phyloP scores from a whole-genome alignment of 1,139 yeast species.

The Geotrichum phurueaensis region DNA sequence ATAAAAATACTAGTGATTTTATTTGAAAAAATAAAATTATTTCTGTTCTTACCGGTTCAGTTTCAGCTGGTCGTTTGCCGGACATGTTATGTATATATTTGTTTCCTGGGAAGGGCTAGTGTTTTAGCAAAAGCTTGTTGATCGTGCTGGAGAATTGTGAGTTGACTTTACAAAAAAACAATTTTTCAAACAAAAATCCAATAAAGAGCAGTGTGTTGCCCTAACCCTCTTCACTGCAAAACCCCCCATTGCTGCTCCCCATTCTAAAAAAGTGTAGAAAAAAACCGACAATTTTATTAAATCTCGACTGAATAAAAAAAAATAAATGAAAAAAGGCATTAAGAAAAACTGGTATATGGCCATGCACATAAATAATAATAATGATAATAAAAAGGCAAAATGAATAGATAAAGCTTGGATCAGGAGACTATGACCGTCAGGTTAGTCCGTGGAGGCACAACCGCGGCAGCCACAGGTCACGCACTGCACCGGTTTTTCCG shows the following conservation, averaged over 20 bases:
- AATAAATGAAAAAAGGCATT: not conserved
- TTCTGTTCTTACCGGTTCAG: constrained; percentile 18
- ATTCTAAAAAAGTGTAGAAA: too few species aligned
- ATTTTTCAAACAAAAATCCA: too few species aligned
- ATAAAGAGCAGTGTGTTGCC: too few species aligned
- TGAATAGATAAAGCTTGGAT: not conserved
- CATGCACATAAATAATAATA: not conserved
- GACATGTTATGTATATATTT: constrained; percentile 16
- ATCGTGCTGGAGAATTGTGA: too few species aligned
- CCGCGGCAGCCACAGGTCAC: constrained; percentile 87
- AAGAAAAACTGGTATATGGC: too few species aligned
- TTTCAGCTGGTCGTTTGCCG: constrained; percentile 19
- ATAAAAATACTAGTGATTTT: not conserved
- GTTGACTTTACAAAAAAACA: too few species aligned
- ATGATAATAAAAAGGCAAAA: not conserved
- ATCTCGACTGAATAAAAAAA: not conserved
- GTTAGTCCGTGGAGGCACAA: constrained; percentile 72
- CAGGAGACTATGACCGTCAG: not conserved
- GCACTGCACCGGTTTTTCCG: constrained; percentile 48
- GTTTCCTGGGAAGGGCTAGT: not conserved
- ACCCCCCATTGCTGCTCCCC: too few species aligned
- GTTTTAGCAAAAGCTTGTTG: too few species aligned
- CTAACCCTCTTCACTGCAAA: too few species aligned
- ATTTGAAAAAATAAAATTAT: not conserved
- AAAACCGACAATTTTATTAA: not conserved